A percentile compares a stretch with the other conserved stretches of the same genome.
Evolutionary conservation across 2,329 filamentous ascomycete species (phyloP).

Genomic region (Biscogniauxia sp.): DNA sequence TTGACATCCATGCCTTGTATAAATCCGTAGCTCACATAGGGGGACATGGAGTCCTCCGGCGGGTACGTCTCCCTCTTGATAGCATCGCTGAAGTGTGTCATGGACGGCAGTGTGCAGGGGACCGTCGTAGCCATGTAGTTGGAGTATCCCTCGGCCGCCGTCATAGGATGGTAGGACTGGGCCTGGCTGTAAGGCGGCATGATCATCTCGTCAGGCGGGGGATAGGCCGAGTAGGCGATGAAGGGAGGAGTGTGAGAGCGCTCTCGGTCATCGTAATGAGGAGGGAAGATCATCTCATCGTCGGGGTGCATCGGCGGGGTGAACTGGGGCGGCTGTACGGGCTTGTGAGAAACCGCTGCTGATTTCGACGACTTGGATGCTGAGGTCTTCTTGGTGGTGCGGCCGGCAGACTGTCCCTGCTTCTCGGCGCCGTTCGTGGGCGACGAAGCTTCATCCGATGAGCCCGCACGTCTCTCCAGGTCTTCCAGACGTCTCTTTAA

Average conservation of each 20-base stretch:
- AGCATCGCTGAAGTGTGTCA: slow-evolving; percentile 61
- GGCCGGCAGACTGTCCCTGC: slow-evolving; percentile 33
- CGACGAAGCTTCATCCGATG: slow-evolving; percentile 41
- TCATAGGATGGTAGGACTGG: slow-evolving; percentile 51
- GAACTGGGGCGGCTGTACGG: slow-evolving; percentile 52
- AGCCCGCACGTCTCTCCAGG: slow-evolving; percentile 73
- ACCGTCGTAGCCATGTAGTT: slow-evolving; percentile 56
- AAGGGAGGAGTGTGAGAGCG: slow-evolving; percentile 70
- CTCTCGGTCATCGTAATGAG: slow-evolving; percentile 61
- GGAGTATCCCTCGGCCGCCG: slow-evolving; percentile 51
- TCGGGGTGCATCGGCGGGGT: slow-evolving; percentile 59
- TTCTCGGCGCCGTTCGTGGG: slow-evolving; percentile 37
- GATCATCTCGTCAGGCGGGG: slow-evolving; percentile 62
- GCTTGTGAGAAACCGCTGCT: slow-evolving; percentile 32
- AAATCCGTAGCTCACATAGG: slow-evolving; percentile 67
- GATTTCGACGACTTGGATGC: slow-evolving; percentile 47
- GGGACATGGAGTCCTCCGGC: slow-evolving; percentile 58
- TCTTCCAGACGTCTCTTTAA: slow-evolving; percentile 87
- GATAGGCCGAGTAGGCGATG: slow-evolving; percentile 66
- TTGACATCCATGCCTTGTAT: slow-evolving; percentile 64
- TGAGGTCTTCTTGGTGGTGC: slow-evolving; percentile 40
- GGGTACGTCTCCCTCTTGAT: slow-evolving; percentile 65
- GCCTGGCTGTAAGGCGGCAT: slow-evolving; percentile 58
- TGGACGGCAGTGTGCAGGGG: slow-evolving; percentile 61
- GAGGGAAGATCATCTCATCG: slow-evolving; percentile 66